Percentiles rank a stretch among this genome's conserved stretches.
Conservation (phyloP, 2,329 filamentous ascomycete species). For the Ambrosiella xylebori region DNA sequence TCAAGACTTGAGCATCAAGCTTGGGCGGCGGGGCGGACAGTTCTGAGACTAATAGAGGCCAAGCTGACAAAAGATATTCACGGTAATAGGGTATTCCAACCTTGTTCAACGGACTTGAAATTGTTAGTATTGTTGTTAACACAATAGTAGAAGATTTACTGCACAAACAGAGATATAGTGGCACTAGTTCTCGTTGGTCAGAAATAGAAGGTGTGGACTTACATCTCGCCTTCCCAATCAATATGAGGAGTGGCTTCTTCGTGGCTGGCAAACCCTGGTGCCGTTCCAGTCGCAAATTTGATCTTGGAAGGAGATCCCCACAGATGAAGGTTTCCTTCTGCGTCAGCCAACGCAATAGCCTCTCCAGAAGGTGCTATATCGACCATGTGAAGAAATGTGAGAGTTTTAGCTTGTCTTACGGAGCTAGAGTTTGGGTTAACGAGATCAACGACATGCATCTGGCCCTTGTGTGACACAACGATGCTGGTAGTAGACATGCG, state of each 20-base stretch:
- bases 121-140: slow-evolving; percentile 11
- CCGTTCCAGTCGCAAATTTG: slow-evolving; percentile 69
- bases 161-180: too few species aligned
- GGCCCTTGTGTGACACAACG: slow-evolving; percentile 77
- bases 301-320: slow-evolving; percentile 80
- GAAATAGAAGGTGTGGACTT: slow-evolving; percentile 18
- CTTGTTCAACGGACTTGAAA: slow-evolving; percentile 53
- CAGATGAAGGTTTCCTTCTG: slow-evolving; percentile 61
- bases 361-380: slow-evolving; percentile 81
- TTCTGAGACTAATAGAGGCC: slow-evolving; percentile 76
- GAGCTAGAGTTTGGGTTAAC: slow-evolving; percentile 84
- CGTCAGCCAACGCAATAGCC: slow-evolving; percentile 64
- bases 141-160: too few species aligned
- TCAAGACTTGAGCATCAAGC: slow-evolving; percentile 53
- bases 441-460: slow-evolving; percentile 89
- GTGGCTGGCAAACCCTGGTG: slow-evolving; percentile 59
- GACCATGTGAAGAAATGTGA: slow-evolving; percentile 57
- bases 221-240: slow-evolving; percentile 57
- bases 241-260: slow-evolving; percentile 39
- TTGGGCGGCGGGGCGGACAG: slow-evolving; percentile 66
- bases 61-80: slow-evolving; percentile 70
- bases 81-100: slow-evolving; percentile 90
- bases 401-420: slow-evolving; percentile 65
- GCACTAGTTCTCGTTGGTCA: too few species aligned
- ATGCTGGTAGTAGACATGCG: slow-evolving; percentile 90